Evolutionary conservation across 768 basidiomycete species (phyloP), one percentile per base, ranked within the genome.

Genomic region (Calocybe gangraenosa): DNA sequence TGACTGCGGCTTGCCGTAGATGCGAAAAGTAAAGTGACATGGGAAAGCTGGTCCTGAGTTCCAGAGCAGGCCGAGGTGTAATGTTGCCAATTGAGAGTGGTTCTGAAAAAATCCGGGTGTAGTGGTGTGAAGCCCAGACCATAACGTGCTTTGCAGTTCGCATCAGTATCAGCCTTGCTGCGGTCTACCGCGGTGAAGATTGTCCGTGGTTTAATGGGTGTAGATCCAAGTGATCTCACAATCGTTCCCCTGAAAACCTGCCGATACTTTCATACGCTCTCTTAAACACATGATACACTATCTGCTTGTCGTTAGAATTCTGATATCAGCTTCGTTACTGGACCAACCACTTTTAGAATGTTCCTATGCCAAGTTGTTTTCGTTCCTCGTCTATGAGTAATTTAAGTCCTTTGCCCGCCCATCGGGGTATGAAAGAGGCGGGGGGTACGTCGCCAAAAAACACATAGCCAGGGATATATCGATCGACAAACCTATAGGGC

Each of bases 381-480:
- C 87, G 74, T 11, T 67, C 59, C 48, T 75, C 68, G 50, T 80
- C 79, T 25, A 91, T 71, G 14, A 68, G 61, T 19, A 90, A 60
- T 10, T 65, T 66, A 33, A 88, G 60, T 2, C 79, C 73, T 19
- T 64, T 71, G 7, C 74, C 77, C 10, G 58, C 43, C 63, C 63
- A 61, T n/a, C 35, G 48, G 4, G 60, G 58, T 40, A 46, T 36
- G n/a, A 34, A 11, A 20, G 42, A 38, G 13, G 21, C 30, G 23
- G 50, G 42, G 43, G 59, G 42, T 42, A 58, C 79, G 17, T 79
- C 78, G 3, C 75, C 80, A 57, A 88, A 97, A 59, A 94, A 85
- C 48, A 95, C 81, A 58, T 96, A 97, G 2, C 87, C 90, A 1
- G 93, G 93, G 54, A 97, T 92, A 63, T 96, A 96, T 3, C 94